A percentile compares a stretch with the other conserved stretches of the same genome.
These are phyloP conservation scores for Alternaria brassicae DNA, from an alignment of 2,329 filamentous ascomycete genomes.

Conservation along the genomic window DNA sequence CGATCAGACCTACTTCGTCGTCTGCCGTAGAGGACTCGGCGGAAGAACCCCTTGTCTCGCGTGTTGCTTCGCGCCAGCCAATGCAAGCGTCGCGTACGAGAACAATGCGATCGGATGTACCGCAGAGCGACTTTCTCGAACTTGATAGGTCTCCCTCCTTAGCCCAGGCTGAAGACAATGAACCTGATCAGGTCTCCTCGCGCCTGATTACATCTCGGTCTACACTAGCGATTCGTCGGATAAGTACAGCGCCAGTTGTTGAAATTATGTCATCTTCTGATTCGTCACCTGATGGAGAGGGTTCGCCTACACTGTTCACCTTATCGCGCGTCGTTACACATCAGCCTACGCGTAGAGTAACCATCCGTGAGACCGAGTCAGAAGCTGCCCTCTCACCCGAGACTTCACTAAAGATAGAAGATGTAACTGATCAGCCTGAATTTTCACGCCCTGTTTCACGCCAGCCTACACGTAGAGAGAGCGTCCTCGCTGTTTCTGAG, in stretches of 20 bases:
- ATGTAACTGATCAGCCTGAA: background rate
- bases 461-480: background rate
- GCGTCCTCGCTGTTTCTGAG: background rate
- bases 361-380: background rate
- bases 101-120: background rate
- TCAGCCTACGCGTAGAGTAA: background rate
- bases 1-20: background rate
- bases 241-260: too few species aligned
- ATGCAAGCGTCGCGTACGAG: background rate
- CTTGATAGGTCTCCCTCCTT: background rate
- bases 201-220: too few species aligned
- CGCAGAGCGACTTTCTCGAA: background rate
- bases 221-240: too few species aligned
- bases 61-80: background rate
- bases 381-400: background rate
- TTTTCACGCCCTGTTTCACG: background rate
- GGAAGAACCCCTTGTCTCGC: too few species aligned
- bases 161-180: fast-evolving
- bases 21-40: background rate
- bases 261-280: too few species aligned
- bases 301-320: too few species aligned
- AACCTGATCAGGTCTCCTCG: background rate
- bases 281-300: too few species aligned
- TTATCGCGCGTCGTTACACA: too few species aligned
- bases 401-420: background rate